Evolutionary conservation across 2,329 filamentous ascomycete species (phyloP).

Genomic region (Aspergillus piperis): DNA sequence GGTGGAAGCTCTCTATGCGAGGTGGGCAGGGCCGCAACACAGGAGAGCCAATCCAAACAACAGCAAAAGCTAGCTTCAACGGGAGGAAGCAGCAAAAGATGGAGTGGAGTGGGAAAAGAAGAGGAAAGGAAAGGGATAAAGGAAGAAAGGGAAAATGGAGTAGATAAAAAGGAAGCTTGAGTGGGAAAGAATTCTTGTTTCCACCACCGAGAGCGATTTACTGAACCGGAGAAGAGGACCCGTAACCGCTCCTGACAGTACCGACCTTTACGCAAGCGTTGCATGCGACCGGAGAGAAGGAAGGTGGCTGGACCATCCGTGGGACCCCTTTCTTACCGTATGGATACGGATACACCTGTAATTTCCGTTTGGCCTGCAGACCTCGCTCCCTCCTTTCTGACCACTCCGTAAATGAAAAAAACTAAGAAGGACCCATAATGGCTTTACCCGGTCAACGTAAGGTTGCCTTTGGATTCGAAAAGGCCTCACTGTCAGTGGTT

Average conservation of each 20-base stretch:
- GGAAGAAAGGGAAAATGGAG: conserved; percentile 37
- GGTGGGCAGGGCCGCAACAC: conserved; percentile 39
- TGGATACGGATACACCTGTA: neutral
- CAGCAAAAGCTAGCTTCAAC: conserved; percentile 40
- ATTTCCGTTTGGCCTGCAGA: conserved; percentile 11
- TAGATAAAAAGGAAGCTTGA: conserved; percentile 41
- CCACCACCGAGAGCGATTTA: conserved; percentile 21
- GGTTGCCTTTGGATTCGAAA: conserved; percentile 15
- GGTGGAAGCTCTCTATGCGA: conserved; percentile 45
- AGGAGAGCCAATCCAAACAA: conserved; percentile 34
- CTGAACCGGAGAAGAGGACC: conserved; percentile 41
- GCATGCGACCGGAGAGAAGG: conserved; percentile 35
- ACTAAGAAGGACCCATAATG: conserved; percentile 11
- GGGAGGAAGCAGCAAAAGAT: conserved; percentile 40
- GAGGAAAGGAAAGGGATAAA: conserved; percentile 37
- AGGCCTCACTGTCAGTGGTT: conserved; percentile 16
- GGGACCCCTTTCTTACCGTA: conserved; percentile 12
- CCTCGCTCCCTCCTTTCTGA: conserved; percentile 1
- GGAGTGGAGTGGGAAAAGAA: conserved; percentile 35
- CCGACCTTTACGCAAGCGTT: conserved; percentile 32
- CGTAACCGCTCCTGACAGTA: conserved; percentile 42
- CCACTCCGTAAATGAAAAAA: neutral
- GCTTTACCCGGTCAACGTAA: conserved; percentile 9
- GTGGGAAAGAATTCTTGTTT: conserved; percentile 36
- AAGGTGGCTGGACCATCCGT: conserved; percentile 21